Base-by-base conservation (phyloP, 768 basidiomycete species). In the Collybia sordida region DNA sequence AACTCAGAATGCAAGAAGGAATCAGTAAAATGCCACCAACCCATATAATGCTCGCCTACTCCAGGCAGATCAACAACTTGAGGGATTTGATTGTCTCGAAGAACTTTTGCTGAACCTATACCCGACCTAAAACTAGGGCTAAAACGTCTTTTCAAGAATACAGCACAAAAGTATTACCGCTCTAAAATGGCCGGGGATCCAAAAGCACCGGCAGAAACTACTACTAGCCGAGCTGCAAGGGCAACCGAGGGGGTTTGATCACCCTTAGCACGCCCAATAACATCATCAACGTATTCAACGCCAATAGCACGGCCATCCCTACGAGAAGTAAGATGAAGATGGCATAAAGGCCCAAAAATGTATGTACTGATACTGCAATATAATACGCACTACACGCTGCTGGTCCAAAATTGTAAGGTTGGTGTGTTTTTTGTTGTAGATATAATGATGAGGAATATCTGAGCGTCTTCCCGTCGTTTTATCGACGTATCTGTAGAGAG, bases 21-120 rank as follows among this genome's bases (percentile, higher is more conserved):
- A 2, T 11, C 3, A 31, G 3, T 11, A 12, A 3, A 31, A 14
- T 31, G 34, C 21, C n/a, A 47, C 60, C 31, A 45, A 78, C 81
- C 82, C 55, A 76, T 72, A 46, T 79, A 82, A 54, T 89, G 80
- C 59, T 86, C 84, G 9, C 90, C 90, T 0, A 94, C 90, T 15
- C 85, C 85, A 1, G 88, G 86, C 12, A 91, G 77, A 47, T 88
- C 81, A 12, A 87, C 73, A 24, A 81, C 43, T 50, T 73, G 69
- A 6, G 66, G 56, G 25, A 92, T 76, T 9, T 71, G 72, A 45
- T 78, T 66, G 27, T 65, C 67, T 35, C 74, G 58, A 36, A 90
- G 67, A 35, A 85, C 55, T 0, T 65, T 60, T 2, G 61, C 56
- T 0, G 77, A 72, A 2, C 90, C 90, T 47, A 94, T 85, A 5